Evolutionary conservation across 73 alveolate genomes (phyloP).

Genomic region (Tetrahymena elliotti): DNA sequence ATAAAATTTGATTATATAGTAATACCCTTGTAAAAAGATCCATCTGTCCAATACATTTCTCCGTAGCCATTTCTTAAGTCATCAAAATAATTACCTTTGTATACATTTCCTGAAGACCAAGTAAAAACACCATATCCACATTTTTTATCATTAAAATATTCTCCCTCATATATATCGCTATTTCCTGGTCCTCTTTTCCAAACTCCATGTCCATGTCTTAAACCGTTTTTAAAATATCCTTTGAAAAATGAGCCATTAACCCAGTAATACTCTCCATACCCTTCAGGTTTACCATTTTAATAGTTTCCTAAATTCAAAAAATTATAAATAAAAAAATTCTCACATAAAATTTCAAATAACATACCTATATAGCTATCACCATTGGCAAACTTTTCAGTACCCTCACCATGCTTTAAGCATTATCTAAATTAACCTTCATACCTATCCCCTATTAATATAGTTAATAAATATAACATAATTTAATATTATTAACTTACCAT

Average conservation of each 20-base stretch:
- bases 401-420: constrained; percentile 43
- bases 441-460: constrained; percentile 1
- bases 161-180: constrained; percentile 52
- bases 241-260: constrained; percentile 36
- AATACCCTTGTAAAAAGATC: constrained; percentile 47
- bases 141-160: constrained; percentile 46
- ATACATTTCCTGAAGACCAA: constrained; percentile 61
- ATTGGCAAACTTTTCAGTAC: constrained; percentile 42
- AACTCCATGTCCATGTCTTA: constrained; percentile 29
- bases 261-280: constrained; percentile 66
- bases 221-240: constrained; percentile 25
- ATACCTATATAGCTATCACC: constrained; percentile 61
- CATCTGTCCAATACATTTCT: constrained; percentile 51
- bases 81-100: constrained; percentile 50
- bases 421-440: constrained; percentile 37
- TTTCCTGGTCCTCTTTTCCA: constrained; percentile 23
- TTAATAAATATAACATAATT: not conserved
- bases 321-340: not conserved
- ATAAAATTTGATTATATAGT: not conserved
- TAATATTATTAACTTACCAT: not conserved
- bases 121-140: constrained; percentile 54
- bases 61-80: constrained; percentile 59
- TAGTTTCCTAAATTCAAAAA: constrained; percentile 36
- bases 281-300: constrained; percentile 64
- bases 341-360: constrained; percentile 7